Conservation (phyloP, 495 filamentous ascomycete genomes). For the Glonium stellatum region DNA sequence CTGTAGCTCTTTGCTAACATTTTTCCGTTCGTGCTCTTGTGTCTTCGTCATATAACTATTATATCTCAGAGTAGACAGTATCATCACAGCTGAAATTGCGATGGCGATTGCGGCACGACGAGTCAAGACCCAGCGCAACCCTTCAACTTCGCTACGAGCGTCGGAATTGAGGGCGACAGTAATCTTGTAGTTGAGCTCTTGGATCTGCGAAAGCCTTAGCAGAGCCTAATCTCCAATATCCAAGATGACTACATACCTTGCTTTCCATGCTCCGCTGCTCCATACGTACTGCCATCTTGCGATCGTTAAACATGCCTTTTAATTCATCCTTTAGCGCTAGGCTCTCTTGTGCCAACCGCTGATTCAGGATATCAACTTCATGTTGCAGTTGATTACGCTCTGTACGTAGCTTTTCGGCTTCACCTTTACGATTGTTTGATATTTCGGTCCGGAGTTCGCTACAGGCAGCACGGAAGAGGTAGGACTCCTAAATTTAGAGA, state of each 20-base stretch:
- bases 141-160: slow-evolving; percentile 82
- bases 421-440: slow-evolving; percentile 46
- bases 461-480: slow-evolving; percentile 90
- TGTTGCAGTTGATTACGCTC: slow-evolving; percentile 81
- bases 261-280: slow-evolving; percentile 78
- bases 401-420: slow-evolving; percentile 64
- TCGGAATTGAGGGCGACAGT: slow-evolving; percentile 80
- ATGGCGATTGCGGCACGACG: slow-evolving; percentile 78
- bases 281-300: slow-evolving; percentile 82
- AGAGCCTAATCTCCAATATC: slow-evolving; percentile 19
- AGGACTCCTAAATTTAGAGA: slow-evolving; percentile 53
- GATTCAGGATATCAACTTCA: slow-evolving; percentile 84
- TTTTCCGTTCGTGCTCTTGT: slow-evolving; percentile 26
- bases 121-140: slow-evolving; percentile 82
- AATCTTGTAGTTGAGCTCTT: slow-evolving; percentile 91
- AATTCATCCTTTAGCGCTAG: slow-evolving; percentile 77
- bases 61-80: slow-evolving; percentile 23
- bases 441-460: slow-evolving; percentile 84
- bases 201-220: slow-evolving; percentile 50
- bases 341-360: slow-evolving; percentile 74
- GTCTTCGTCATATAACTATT: slow-evolving; percentile 19
- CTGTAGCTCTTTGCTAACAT: slow-evolving; percentile 13
- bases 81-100: slow-evolving; percentile 33
- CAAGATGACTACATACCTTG: slow-evolving; percentile 40
- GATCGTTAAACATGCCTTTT: slow-evolving; percentile 91